A percentile compares a stretch with the other conserved stretches of the same genome.
These are phyloP conservation scores for Phytophthora fragariaefolia DNA, from an alignment of 352 stramenopile species.

Conservation along the genomic window DNA sequence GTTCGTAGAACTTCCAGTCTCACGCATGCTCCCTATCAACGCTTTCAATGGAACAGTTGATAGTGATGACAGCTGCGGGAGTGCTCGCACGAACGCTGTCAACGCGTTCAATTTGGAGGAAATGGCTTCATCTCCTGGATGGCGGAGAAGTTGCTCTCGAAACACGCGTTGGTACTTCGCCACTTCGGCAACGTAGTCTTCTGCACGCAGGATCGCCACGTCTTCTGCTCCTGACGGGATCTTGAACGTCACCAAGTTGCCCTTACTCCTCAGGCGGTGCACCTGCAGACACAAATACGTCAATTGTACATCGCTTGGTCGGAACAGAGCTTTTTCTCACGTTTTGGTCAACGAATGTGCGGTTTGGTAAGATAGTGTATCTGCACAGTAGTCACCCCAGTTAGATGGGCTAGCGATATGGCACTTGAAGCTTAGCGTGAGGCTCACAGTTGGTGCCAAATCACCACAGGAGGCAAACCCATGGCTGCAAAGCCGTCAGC, in stretches of 20 bases:
- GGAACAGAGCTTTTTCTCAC: no score
- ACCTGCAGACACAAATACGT: constrained; percentile 42
- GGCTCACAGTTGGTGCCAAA: constrained; percentile 71
- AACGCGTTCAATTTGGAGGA: constrained; percentile 50
- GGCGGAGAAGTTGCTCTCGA: constrained; percentile 33
- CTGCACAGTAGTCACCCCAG: no score
- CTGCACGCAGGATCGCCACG: constrained; percentile 37
- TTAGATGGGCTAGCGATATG: no score
- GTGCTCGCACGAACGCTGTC: constrained; percentile 35
- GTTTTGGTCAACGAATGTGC: constrained; percentile 70
- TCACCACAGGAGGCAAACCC: constrained; percentile 45
- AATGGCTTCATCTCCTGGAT: constrained; percentile 25
- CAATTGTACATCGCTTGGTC: no score
- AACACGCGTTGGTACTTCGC: constrained; percentile 44
- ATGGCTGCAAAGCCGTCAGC: constrained; percentile 41
- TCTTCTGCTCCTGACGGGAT: constrained; percentile 54
- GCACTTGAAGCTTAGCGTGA: no score
- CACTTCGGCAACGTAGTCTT: constrained; percentile 46
- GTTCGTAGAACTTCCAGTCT: neutral
- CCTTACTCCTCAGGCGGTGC: constrained; percentile 46
- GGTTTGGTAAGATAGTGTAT: constrained; percentile 63
- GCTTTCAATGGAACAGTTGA: constrained; percentile 40
- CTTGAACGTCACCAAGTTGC: constrained; percentile 57
- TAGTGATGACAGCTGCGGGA: constrained; percentile 41
- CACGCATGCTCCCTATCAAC: constrained; percentile 34